Base-by-base conservation (phyloP, 495 filamentous ascomycete species). In the Trichocladium uniseriatum region DNA sequence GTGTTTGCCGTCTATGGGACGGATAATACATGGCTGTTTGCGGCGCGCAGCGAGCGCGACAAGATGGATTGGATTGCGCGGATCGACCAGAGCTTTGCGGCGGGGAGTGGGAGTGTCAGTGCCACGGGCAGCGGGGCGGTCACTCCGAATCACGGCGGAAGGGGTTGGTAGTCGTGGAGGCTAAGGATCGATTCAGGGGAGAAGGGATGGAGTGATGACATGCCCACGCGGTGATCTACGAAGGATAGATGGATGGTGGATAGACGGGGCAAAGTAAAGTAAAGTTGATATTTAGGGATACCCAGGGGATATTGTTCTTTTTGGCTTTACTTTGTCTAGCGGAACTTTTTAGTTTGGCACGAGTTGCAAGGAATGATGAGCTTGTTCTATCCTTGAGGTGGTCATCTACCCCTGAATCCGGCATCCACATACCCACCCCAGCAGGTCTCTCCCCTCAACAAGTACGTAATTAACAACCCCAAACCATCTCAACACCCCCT, bases 41-140 rank as follows among this genome's bases (percentile, higher is more conserved):
- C 87, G 20, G 86, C 87, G 37, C 73, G 88, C 40, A 87, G 78
- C 48, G 90, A 95, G 69, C 71, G 80, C 13, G 88, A 95, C 59
- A 94, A 94, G 70, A 80, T 88, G 20, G 90, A 96, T 60, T 98
- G 92, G 92, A 92, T 97, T 56, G 70, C 87, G 56, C 82, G 80
- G 59, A 84, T 95, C 49, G 79, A 82, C 54, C 78, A 81, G 56
- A 70, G 67, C 36, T 74, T 67, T 50, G 35, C 57, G 21, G 57
- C 57, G 44, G 55, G 41, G 37, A 65, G 27, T 14, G 53, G 43
- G 20, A 59, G 50, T 29, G 49, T 32, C 3, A 53, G 44, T 35
- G 37, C 15, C 0, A 37, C 19, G 11, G 52, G 55, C 0, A 61
- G 51, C 13, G 52, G 57, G 5, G 45, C 51, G 21, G 55, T 16